Evolutionary conservation across 202 grass and related monocot genomes (phyloP).

Genomic region (Dendrocalamus latiflorus): DNA sequence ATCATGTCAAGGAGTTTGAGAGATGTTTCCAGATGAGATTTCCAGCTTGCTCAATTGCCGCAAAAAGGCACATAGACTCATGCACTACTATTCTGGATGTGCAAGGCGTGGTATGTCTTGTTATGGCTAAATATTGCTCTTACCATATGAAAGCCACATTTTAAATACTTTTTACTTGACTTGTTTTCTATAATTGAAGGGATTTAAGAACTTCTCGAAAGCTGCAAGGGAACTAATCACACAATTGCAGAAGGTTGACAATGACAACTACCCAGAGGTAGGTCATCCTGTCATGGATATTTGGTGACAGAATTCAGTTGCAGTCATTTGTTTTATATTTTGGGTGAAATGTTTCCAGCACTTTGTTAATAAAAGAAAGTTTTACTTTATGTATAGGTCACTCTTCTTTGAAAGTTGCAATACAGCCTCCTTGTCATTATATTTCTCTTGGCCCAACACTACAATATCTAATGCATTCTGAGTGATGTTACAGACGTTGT

Average conservation of each 20-base stretch:
- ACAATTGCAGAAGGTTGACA: constrained; percentile 84
- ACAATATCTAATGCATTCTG: constrained; percentile 16
- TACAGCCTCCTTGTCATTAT: not conserved
- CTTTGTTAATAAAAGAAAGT: not conserved
- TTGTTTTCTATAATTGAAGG: constrained; percentile 46
- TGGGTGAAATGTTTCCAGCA: not conserved
- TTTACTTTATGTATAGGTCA: not conserved
- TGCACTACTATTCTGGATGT: constrained; percentile 93
- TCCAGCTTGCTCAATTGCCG: constrained; percentile 78
- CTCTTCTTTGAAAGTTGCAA: constrained; percentile 1
- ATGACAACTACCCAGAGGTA: constrained; percentile 97
- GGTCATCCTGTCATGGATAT: not conserved
- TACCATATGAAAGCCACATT: not conserved
- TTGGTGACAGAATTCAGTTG: not conserved
- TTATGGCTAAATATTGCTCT: constrained; percentile 2
- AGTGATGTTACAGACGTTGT: constrained; percentile 56
- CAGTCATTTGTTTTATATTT: not conserved
- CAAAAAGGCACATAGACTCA: constrained; percentile 72
- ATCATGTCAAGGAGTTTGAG: constrained; percentile 95
- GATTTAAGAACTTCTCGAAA: constrained; percentile 95
- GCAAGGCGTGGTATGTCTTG: constrained; percentile 77
- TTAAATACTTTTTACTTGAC: constrained; percentile 10
- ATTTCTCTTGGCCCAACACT: constrained; percentile 14
- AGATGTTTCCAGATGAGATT: constrained; percentile 79
- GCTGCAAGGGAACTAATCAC: constrained; percentile 81